A percentile compares a stretch with the other conserved stretches of the same genome.
Evolutionary conservation across 495 filamentous ascomycete genomes (phyloP).

Genomic region (Physcia stellaris): DNA sequence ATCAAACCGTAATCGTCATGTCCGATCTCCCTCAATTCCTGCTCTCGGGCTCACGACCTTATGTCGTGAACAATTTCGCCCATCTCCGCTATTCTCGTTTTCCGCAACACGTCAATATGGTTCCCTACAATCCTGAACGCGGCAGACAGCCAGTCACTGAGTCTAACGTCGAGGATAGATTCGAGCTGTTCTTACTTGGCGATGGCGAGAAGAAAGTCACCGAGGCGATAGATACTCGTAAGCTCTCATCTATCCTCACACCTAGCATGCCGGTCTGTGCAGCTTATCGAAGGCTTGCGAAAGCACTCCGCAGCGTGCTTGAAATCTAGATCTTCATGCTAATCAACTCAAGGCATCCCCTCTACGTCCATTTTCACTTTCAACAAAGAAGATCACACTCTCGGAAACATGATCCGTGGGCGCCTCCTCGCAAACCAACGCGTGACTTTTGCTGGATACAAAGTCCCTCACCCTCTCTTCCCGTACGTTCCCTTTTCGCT

Average conservation of each 20-base stretch:
- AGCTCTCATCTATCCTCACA: too few species aligned
- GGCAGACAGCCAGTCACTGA: background rate
- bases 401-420: conserved; percentile 75
- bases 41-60: too few species aligned
- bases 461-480: conserved; percentile 26
- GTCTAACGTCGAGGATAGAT: conserved; percentile 37
- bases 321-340: conserved; percentile 5
- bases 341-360: conserved; percentile 49
- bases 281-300: background rate
- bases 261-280: conserved; percentile 3
- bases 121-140: background rate
- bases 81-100: background rate
- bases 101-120: too few species aligned
- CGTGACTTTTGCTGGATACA: conserved; percentile 80
- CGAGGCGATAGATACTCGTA: conserved; percentile 74
- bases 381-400: conserved; percentile 93
- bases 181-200: conserved; percentile 76
- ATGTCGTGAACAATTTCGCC: too few species aligned
- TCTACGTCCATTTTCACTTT: conserved; percentile 79
- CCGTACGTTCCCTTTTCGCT: conserved; percentile 26
- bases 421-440: conserved; percentile 67
- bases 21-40: too few species aligned
- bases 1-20: too few species aligned
- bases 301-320: background rate
- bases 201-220: conserved; percentile 89